Percentiles rank a stretch among this genome's conserved stretches.
Conservation (phyloP, 2,329 filamentous ascomycete species). For the Myriosclerotinia curreyana region DNA sequence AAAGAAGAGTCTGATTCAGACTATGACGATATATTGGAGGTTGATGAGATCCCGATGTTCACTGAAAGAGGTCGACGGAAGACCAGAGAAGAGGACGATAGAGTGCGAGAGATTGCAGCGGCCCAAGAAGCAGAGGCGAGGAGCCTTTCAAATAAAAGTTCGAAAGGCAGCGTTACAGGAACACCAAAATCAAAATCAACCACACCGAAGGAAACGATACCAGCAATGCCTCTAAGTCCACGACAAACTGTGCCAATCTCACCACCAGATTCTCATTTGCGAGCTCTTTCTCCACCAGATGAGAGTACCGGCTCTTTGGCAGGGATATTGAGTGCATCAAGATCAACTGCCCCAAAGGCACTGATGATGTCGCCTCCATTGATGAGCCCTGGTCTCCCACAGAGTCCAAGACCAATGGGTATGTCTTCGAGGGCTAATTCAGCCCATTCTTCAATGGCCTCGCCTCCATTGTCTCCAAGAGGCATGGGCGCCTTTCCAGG, state of each 20-base stretch:
- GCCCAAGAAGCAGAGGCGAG: constrained; percentile 65
- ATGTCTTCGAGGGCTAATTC: constrained; percentile 54
- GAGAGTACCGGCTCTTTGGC: constrained; percentile 49
- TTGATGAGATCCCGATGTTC: constrained; percentile 57
- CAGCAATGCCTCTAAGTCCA: constrained; percentile 44
- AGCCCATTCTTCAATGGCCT: constrained; percentile 48
- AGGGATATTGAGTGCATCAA: constrained; percentile 47
- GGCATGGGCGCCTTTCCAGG: constrained; percentile 46
- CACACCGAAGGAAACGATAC: constrained; percentile 44
- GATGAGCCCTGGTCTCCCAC: constrained; percentile 58
- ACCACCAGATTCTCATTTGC: constrained; percentile 37
- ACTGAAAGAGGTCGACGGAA: constrained; percentile 69
- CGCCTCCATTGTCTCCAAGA: constrained; percentile 68
- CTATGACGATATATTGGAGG: constrained; percentile 74
- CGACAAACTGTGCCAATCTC: constrained; percentile 39
- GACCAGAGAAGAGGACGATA: constrained; percentile 85
- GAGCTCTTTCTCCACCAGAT: constrained; percentile 40
- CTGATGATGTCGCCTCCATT: constrained; percentile 45
- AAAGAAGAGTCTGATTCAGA: constrained; percentile 73
- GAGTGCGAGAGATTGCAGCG: constrained; percentile 67
- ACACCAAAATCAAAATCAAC: constrained; percentile 39
- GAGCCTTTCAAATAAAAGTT: constrained; percentile 72
- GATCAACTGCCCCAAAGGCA: constrained; percentile 13
- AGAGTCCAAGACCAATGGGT: constrained; percentile 57
- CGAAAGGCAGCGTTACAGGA: constrained; percentile 47